Evolutionary conservation across 2,329 filamentous ascomycete genomes (phyloP).

Genomic region (Cladosporium sphaerospermum): DNA sequence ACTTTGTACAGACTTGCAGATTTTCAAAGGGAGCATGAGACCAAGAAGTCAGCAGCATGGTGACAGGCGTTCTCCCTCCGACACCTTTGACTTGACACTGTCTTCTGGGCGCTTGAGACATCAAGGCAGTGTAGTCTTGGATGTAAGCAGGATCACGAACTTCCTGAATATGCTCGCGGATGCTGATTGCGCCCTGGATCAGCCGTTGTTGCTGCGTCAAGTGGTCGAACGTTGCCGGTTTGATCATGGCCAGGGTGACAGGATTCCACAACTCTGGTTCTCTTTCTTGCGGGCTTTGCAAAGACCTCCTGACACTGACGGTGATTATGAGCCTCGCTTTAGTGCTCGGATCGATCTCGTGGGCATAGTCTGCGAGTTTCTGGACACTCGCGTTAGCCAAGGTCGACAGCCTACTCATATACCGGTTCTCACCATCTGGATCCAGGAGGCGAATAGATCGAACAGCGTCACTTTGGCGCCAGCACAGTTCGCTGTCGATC

Average conservation of each 20-base stretch:
- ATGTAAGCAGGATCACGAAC: neutral
- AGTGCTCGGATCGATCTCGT: neutral
- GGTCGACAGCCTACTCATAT: neutral
- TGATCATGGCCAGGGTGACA: neutral
- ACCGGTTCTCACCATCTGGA: neutral
- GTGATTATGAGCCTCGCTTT: neutral
- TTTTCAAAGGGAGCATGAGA: neutral
- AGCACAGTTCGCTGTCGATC: neutral
- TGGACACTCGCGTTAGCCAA: neutral
- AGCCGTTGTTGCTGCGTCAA: neutral
- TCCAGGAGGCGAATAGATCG: neutral
- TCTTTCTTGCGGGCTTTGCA: neutral
- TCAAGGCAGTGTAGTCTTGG: neutral
- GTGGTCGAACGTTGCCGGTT: neutral
- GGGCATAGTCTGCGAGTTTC: neutral
- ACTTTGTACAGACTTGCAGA: neutral
- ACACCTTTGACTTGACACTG: neutral
- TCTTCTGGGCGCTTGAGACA: neutral
- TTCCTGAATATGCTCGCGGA: neutral
- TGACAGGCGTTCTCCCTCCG: neutral
- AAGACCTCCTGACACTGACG: neutral
- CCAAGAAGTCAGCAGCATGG: conserved; percentile 2
- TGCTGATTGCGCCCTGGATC: neutral
- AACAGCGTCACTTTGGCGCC: neutral
- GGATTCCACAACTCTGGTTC: neutral